A percentile compares a stretch with the other conserved stretches of the same genome.
These are phyloP conservation scores for Globisporangium mamillatum DNA, from an alignment of 352 stramenopile genomes.

Conservation along the genomic window DNA sequence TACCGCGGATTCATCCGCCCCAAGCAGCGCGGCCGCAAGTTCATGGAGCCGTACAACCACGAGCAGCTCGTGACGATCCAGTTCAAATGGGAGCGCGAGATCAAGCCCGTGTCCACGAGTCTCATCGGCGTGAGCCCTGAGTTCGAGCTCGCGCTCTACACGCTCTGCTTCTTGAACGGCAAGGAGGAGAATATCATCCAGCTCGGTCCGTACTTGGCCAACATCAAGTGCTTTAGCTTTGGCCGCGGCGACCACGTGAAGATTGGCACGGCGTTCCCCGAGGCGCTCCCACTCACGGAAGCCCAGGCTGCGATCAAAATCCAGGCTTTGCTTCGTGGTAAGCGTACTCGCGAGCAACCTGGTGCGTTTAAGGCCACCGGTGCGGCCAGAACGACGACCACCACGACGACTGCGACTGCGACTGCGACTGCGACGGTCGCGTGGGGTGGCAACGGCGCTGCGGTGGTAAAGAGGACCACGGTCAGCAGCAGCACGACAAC, in stretches of 20 bases:
- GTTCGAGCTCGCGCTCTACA: constrained; percentile 97
- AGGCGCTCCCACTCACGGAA: constrained; percentile 67
- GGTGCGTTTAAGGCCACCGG: not conserved
- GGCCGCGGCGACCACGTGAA: constrained; percentile 66
- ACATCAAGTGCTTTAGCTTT: constrained; percentile 90
- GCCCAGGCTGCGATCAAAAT: constrained; percentile 76
- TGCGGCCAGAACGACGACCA: constrained; percentile 4
- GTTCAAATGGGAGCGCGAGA: constrained; percentile 89
- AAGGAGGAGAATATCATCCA: constrained; percentile 87
- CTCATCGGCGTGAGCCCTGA: constrained; percentile 94
- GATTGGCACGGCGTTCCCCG: constrained; percentile 80
- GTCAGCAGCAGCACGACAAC: constrained; percentile 9
- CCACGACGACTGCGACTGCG: constrained; percentile 5
- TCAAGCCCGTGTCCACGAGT: constrained; percentile 90
- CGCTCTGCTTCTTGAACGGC: constrained; percentile 92
- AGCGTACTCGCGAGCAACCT: constrained; percentile 31
- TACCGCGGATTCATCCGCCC: constrained; percentile 94
- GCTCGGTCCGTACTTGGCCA: constrained; percentile 79
- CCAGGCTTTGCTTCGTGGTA: constrained; percentile 59
- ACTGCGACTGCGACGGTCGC: constrained; percentile 7
- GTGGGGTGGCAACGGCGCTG: constrained; percentile 16
- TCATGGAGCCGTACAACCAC: constrained; percentile 76
- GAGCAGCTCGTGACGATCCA: constrained; percentile 94
- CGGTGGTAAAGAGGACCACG: constrained; percentile 8
- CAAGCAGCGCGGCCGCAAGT: constrained; percentile 61